Evolutionary conservation across 2,329 filamentous ascomycete species (phyloP).

Genomic region (Venturia oleaginea): DNA sequence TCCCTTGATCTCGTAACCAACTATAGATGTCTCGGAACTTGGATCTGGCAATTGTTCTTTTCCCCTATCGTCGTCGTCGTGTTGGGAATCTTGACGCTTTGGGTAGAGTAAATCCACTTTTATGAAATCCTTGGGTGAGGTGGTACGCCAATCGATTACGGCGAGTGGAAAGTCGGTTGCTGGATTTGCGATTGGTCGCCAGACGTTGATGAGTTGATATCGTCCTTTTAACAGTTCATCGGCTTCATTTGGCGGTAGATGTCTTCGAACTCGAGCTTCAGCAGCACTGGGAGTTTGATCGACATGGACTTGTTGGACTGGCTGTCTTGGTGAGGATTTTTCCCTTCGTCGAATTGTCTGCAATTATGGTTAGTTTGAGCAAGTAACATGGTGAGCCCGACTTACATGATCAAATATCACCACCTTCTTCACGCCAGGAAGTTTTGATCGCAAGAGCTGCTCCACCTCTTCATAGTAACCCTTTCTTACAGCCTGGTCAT

Average conservation of each 20-base stretch:
- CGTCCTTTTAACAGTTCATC: constrained; percentile 48
- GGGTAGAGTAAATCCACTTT: constrained; percentile 57
- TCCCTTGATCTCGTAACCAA: constrained; percentile 53
- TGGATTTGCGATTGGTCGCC: constrained; percentile 56
- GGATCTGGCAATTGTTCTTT: constrained; percentile 49
- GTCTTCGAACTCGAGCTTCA: constrained; percentile 51
- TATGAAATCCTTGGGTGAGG: constrained; percentile 49
- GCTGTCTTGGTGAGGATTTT: constrained; percentile 49
- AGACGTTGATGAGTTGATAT: constrained; percentile 62
- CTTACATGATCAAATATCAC: constrained; percentile 57
- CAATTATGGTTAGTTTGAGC: neutral
- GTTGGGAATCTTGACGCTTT: constrained; percentile 24
- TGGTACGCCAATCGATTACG: constrained; percentile 55
- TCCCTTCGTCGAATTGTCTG: constrained; percentile 50
- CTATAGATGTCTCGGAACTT: constrained; percentile 37
- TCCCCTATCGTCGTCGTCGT: constrained; percentile 45
- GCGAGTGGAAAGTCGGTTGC: constrained; percentile 60
- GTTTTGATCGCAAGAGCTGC: constrained; percentile 43
- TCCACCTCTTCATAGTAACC: constrained; percentile 57
- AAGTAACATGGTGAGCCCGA: neutral
- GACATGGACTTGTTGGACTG: constrained; percentile 62
- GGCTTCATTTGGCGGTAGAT: constrained; percentile 47
- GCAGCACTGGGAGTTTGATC: constrained; percentile 60
- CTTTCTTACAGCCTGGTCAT: constrained; percentile 45
- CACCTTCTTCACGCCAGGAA: constrained; percentile 50